Evolutionary conservation across 106 monocot genomes (phyloP).

Genomic region (Hemerocallis citrina): DNA sequence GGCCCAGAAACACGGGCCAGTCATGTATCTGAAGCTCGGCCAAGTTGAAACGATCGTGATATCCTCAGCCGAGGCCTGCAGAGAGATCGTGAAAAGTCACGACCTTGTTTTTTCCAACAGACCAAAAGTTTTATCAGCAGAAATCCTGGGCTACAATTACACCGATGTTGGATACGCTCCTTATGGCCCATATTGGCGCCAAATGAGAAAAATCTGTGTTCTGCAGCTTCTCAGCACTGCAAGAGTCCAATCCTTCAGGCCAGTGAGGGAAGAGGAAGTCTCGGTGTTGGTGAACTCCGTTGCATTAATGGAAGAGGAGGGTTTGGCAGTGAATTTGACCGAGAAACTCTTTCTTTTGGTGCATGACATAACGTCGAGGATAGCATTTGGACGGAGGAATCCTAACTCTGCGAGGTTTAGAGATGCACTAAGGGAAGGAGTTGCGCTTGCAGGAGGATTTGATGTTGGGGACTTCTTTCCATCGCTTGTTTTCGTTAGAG

Average conservation of each 20-base stretch:
- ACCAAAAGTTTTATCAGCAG: not conserved
- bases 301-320: not conserved
- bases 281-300: no score
- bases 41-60: constrained; percentile 13
- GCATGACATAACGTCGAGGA: constrained; percentile 13
- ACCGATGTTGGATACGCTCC: constrained; percentile 17
- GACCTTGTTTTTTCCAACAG: constrained; percentile 22
- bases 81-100: constrained; percentile 19
- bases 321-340: constrained; percentile 12
- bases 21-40: constrained; percentile 29
- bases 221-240: constrained; percentile 22
- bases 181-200: constrained; percentile 35
- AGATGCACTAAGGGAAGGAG: not conserved
- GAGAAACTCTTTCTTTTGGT: constrained; percentile 1
- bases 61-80: constrained; percentile 13
- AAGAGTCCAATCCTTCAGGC: constrained; percentile 21
- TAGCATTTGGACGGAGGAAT: constrained; percentile 14
- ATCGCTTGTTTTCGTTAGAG: not conserved
- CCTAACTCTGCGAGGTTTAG: constrained; percentile 1
- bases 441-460: constrained; percentile 3
- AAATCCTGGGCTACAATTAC: constrained; percentile 9
- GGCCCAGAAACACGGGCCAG: constrained; percentile 11
- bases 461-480: constrained; percentile 35
- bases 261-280: constrained; percentile 6
- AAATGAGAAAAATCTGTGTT: constrained; percentile 25